Evolutionary conservation across 176 grass and related monocot genomes (phyloP), one percentile per base, ranked within the genome.

Genomic region (Dendrocalamus sinicus): DNA sequence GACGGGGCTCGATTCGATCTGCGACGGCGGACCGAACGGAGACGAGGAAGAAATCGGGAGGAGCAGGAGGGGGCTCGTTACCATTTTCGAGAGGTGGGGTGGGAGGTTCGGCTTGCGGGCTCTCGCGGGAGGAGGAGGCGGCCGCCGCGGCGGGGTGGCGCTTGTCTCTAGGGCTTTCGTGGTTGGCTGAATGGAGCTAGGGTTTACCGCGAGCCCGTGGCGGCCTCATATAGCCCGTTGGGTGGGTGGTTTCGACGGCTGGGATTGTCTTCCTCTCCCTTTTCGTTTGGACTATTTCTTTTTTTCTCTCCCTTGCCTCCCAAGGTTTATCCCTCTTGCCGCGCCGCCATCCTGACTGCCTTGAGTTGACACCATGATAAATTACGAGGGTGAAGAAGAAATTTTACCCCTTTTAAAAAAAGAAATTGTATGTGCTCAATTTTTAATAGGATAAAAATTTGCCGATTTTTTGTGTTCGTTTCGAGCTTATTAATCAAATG

Each of bases 191-290:
- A 57, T 9, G 72, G 72, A 67, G 58, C 53, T 88, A 88, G 86
- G 86, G 86, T 77, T 88, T 88, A 88, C 62, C 24, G 19, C 28
- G 35, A 16, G 39, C 52, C 67, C 15, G 76, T 13, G 50, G 47
- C 24, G 20, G 14, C 62, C 19, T 88, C 72, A 76, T 88, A 87
- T 87, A 87, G 85, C 48, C 78, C 85, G 47, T 45, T 5, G 16
- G 78, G 70, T 24, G 47, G 79, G 62, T n/a, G 58, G 62, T 45
- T 88, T 82, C 72, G 52, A 88, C 86, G 79, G 79, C 13, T 51
- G 48, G 48, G 48, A 48, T 48, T 44, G 43, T 44, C 43, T 44
- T 9, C 43, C 43, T 44, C 9, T 2, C 43, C 43, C 43, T 44
- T 20, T 0, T 55, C 17, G 20, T 55, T 55, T 55, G 19, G 5